phyloP scores from a whole-genome alignment of 306 rosid genomes.

The Cucurbita pepo region DNA sequence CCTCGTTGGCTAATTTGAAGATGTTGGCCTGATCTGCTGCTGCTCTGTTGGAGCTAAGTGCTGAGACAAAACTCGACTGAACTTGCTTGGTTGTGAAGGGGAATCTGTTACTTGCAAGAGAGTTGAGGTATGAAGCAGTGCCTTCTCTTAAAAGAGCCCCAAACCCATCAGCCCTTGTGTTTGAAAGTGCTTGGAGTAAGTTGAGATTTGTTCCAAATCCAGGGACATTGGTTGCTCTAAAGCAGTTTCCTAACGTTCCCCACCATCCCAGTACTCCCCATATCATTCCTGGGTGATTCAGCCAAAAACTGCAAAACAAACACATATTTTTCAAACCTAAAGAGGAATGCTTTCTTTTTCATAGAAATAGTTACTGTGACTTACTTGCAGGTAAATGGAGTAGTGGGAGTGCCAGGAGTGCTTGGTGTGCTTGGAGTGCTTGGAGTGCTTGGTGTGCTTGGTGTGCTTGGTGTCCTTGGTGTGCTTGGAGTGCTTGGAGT shows the following conservation, averaged over 20 bases:
- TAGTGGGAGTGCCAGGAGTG: conserved; percentile 43
- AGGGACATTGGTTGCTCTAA: conserved; percentile 40
- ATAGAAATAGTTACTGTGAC: conserved; percentile 1
- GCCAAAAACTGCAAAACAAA: conserved; percentile 57
- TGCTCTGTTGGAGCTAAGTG: conserved; percentile 53
- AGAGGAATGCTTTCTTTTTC: not conserved
- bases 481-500: conserved; percentile 41
- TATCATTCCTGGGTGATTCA: conserved; percentile 54
- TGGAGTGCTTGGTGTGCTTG: conserved; percentile 23
- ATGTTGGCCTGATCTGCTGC: conserved; percentile 52
- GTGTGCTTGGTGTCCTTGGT: conserved; percentile 36
- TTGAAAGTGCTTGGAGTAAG: conserved; percentile 66
- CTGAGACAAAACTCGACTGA: conserved; percentile 38
- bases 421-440: conserved; percentile 20
- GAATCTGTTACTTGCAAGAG: conserved; percentile 60
- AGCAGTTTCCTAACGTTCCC: conserved; percentile 67
- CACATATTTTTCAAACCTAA: not conserved
- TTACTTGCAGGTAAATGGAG: conserved; percentile 84
- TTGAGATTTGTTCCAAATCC: conserved; percentile 41
- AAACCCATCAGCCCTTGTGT: conserved; percentile 62
- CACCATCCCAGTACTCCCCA: conserved; percentile 85
- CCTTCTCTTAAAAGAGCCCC: conserved; percentile 76
- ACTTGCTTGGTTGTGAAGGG: conserved; percentile 64
- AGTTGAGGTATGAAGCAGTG: conserved; percentile 67
- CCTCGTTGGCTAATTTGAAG: conserved; percentile 86